Conservation (phyloP, 768 basidiomycete genomes). For the Boletus bicolor region DNA sequence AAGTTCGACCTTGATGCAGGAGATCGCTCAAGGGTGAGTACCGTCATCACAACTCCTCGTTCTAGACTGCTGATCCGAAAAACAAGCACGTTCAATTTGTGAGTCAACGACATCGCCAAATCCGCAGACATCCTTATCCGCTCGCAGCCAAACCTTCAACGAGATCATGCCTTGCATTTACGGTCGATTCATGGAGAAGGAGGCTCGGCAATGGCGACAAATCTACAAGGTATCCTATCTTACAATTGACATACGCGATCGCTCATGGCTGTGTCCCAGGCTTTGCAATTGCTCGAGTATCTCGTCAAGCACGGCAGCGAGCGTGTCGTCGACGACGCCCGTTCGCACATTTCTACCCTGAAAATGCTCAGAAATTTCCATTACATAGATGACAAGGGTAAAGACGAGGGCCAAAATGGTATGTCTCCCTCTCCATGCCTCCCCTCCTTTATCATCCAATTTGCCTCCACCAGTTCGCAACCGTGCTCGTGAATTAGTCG, state of each 20-base stretch:
- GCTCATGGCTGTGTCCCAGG: conserved; percentile 41
- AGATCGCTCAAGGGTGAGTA: conserved; percentile 92
- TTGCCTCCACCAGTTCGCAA: conserved; percentile 71
- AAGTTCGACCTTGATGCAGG: conserved; percentile 96
- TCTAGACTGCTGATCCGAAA: conserved; percentile 14
- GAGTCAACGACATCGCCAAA: conserved; percentile 30
- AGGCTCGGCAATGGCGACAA: conserved; percentile 96
- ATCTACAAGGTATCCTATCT: conserved; percentile 82
- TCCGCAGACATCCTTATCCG: conserved; percentile 6
- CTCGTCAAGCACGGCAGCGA: conserved; percentile 96
- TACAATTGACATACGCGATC: neutral
- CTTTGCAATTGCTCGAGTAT: conserved; percentile 91
- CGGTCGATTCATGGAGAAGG: conserved; percentile 94
- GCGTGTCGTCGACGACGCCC: conserved; percentile 95
- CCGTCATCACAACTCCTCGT: neutral
- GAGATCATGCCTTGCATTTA: conserved; percentile 99
- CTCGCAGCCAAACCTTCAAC: conserved; percentile 88
- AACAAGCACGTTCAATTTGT: conserved; percentile 97
- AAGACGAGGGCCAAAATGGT: conserved; percentile 98
- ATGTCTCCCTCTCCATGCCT: conserved; percentile 7
- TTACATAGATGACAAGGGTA: conserved; percentile 97
- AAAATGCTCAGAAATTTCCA: conserved; percentile 99
- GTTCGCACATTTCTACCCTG: conserved; percentile 90
- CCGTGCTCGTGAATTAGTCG: conserved; percentile 88
- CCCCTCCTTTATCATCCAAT: neutral